Evolutionary conservation across 2,329 filamentous ascomycete species (phyloP).

Genomic region (Ilyonectria sp.): DNA sequence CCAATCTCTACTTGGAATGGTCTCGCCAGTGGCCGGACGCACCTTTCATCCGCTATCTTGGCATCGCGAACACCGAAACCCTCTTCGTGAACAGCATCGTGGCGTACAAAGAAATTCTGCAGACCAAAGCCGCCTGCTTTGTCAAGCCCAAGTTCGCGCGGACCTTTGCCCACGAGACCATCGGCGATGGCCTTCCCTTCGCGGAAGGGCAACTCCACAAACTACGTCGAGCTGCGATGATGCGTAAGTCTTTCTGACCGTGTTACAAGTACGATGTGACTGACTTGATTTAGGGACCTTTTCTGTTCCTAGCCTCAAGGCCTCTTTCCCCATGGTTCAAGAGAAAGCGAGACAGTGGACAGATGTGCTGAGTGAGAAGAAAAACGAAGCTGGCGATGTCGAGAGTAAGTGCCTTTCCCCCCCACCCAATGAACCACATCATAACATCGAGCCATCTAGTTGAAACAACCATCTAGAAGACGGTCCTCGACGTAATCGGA

Average conservation of each 20-base stretch:
- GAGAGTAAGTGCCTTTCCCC: constrained; percentile 33
- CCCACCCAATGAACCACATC: not conserved
- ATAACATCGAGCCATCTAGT: constrained; percentile 32
- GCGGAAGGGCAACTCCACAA: constrained; percentile 55
- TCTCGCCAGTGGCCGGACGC: constrained; percentile 48
- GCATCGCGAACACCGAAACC: constrained; percentile 46
- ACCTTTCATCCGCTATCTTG: constrained; percentile 49
- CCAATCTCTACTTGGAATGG: constrained; percentile 49
- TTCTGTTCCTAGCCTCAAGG: constrained; percentile 47
- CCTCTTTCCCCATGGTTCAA: constrained; percentile 51
- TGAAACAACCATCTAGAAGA: constrained; percentile 49
- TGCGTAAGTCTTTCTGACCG: constrained; percentile 36
- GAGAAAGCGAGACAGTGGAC: constrained; percentile 52
- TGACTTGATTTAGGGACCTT: constrained; percentile 48
- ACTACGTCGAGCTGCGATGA: constrained; percentile 53
- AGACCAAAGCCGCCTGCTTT: constrained; percentile 47
- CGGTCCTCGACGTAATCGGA: constrained; percentile 54
- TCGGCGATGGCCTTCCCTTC: constrained; percentile 54
- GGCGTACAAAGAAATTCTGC: constrained; percentile 47
- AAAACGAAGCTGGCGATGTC: constrained; percentile 29
- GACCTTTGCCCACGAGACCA: constrained; percentile 43
- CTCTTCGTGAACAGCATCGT: constrained; percentile 46
- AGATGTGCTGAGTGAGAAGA: constrained; percentile 38
- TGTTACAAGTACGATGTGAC: not conserved
- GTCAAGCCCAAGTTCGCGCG: constrained; percentile 47